Percentiles rank a stretch among this genome's conserved stretches.
Conservation (phyloP, 345 rosid genomes). For the Syzygium oleosum region DNA sequence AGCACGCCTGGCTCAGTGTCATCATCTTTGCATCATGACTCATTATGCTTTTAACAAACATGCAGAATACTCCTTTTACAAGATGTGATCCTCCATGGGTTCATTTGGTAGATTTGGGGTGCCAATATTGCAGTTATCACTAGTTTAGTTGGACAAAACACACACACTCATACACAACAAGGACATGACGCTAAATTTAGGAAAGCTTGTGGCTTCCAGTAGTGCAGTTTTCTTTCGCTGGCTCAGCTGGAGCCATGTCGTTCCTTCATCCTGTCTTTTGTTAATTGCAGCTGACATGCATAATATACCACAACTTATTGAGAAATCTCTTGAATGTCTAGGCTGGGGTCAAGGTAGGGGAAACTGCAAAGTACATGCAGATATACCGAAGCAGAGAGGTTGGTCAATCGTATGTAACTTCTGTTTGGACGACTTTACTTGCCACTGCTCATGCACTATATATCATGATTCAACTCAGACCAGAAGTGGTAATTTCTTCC, state of each 20-base stretch:
- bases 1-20: not conserved
- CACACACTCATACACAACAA: conserved; percentile 6
- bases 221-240: not conserved
- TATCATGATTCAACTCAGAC: not conserved
- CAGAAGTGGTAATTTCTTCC: not conserved
- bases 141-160: conserved; percentile 11
- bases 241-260: not conserved
- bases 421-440: conserved; percentile 70
- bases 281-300: not conserved
- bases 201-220: not conserved
- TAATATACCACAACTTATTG: not conserved
- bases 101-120: not conserved
- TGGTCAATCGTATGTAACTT: conserved; percentile 89
- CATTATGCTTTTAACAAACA: not conserved
- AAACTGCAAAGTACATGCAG: conserved; percentile 46
- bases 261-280: not conserved
- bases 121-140: not conserved
- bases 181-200: not conserved
- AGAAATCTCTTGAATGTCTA: not conserved
- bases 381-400: conserved; percentile 94
- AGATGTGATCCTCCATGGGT: not conserved
- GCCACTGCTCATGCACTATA: conserved; percentile 28
- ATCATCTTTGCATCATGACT: not conserved
- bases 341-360: conserved; percentile 17
- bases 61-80: not conserved